Evolutionary conservation across 345 rosid species (phyloP).

Genomic region (Zanthoxylum bungeanum): DNA sequence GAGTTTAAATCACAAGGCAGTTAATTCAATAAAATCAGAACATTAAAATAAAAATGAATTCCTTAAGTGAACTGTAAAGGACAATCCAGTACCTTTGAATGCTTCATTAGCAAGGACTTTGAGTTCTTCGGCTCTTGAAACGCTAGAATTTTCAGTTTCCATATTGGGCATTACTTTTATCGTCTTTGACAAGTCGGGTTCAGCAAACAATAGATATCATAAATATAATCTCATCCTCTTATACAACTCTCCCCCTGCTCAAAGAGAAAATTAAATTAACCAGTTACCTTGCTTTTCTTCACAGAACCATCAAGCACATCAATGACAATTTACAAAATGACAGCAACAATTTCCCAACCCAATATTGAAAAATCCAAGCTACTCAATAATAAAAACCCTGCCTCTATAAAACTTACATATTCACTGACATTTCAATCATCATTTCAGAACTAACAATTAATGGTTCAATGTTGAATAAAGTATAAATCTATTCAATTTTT

Average conservation of each 20-base stretch:
- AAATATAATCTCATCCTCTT: neutral
- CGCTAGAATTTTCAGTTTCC: conserved; percentile 35
- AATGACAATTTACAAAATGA: neutral
- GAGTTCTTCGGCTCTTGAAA: conserved; percentile 46
- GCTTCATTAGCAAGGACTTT: conserved; percentile 56
- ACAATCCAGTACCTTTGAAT: conserved; percentile 37
- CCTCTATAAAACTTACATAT: too few species aligned
- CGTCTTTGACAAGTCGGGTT: neutral
- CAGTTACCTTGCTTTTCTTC: neutral
- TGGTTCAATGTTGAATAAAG: neutral
- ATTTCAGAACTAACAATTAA: neutral
- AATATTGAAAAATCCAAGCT: too few species aligned
- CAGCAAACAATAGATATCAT: conserved; percentile 6
- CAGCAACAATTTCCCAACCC: neutral
- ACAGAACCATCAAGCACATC: neutral
- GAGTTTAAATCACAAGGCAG: neutral
- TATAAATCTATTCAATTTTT: neutral
- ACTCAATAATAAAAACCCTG: too few species aligned
- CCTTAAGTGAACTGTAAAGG: neutral
- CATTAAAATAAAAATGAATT: neutral
- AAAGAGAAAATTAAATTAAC: neutral
- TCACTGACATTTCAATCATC: too few species aligned
- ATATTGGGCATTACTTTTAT: conserved; percentile 27
- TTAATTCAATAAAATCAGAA: neutral
- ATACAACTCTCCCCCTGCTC: neutral